Percentiles rank a stretch among this genome's conserved stretches.
phyloP scores from a whole-genome alignment of 345 rosid genomes.

The Raphanus sativus region DNA sequence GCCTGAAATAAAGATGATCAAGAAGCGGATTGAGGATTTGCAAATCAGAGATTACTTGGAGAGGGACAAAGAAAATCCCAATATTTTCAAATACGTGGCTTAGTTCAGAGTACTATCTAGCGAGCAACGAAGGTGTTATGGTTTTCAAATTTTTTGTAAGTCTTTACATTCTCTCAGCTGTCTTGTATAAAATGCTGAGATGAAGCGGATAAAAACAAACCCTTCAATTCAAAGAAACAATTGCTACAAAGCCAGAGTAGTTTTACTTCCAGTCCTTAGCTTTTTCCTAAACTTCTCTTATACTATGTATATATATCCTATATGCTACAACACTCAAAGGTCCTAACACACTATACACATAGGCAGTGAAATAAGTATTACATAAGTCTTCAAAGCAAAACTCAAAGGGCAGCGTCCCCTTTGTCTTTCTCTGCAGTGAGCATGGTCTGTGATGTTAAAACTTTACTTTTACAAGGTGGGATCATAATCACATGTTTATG shows the following conservation, averaged over 20 bases:
- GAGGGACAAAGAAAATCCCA: slow-evolving; percentile 65
- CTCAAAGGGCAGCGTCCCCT: neutral
- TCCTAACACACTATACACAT: slow-evolving; percentile 14
- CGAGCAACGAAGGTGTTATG: neutral
- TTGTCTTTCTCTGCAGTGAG: neutral
- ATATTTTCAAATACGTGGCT: slow-evolving; percentile 65
- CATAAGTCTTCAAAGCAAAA: slow-evolving; percentile 7
- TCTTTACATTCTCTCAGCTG: neutral
- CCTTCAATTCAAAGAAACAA: neutral
- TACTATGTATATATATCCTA: neutral
- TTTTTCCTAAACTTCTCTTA: slow-evolving; percentile 7
- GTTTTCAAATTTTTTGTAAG: neutral
- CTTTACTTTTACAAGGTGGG: slow-evolving; percentile 4
- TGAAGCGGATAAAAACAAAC: neutral
- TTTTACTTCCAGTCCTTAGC: neutral
- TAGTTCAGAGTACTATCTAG: slow-evolving; percentile 7
- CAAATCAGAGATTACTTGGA: slow-evolving; percentile 72
- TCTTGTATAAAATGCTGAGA: neutral
- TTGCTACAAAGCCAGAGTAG: neutral
- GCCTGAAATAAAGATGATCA: slow-evolving; percentile 85
- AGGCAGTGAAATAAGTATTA: slow-evolving; percentile 3
- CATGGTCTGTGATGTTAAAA: neutral
- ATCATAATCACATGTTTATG: slow-evolving; percentile 48
- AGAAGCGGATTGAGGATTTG: slow-evolving; percentile 83
- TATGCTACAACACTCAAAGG: slow-evolving; percentile 5